phyloP scores from a whole-genome alignment of 2,329 filamentous ascomycete species.

The Beauveria caledonica region DNA sequence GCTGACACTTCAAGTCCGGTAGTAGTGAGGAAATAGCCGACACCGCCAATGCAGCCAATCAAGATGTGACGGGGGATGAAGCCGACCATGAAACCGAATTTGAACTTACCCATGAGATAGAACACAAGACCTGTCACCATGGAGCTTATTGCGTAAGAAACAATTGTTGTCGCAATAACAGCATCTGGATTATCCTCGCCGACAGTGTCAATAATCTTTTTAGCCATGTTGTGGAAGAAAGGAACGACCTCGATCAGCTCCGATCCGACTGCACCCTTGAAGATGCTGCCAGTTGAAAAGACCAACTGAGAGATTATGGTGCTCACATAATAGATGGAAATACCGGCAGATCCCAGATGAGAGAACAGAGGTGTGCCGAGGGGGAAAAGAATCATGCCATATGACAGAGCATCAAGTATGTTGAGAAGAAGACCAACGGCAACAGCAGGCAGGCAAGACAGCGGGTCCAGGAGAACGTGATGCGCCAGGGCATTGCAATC shows the following conservation, averaged over 20 bases:
- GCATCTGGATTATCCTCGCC: conserved; percentile 75
- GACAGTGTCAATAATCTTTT: conserved; percentile 70
- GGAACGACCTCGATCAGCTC: conserved; percentile 98
- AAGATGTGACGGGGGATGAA: conserved; percentile 96
- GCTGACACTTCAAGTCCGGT: conserved; percentile 93
- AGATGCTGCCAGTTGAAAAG: conserved; percentile 80
- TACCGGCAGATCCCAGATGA: conserved; percentile 80
- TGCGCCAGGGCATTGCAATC: conserved; percentile 57
- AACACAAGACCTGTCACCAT: conserved; percentile 88
- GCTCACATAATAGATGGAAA: conserved; percentile 98
- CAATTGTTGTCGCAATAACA: conserved; percentile 88
- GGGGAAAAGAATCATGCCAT: conserved; percentile 94
- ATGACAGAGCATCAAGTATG: conserved; percentile 88
- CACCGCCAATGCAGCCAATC: conserved; percentile 93
- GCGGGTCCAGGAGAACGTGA: conserved; percentile 56
- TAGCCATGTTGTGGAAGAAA: conserved; percentile 98
- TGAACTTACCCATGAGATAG: conserved; percentile 80
- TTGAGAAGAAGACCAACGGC: conserved; percentile 85
- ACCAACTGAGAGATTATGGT: conserved; percentile 89
- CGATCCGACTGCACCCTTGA: conserved; percentile 84
- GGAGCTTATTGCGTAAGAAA: conserved; percentile 82
- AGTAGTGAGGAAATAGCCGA: conserved; percentile 87
- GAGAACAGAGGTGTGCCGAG: conserved; percentile 80
- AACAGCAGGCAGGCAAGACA: conserved; percentile 72
- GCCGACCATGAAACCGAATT: conserved; percentile 84